Percentiles rank a stretch among this genome's conserved stretches.
phyloP scores from a whole-genome alignment of 2,329 filamentous ascomycete genomes.

The Nigrograna mackinnonii region DNA sequence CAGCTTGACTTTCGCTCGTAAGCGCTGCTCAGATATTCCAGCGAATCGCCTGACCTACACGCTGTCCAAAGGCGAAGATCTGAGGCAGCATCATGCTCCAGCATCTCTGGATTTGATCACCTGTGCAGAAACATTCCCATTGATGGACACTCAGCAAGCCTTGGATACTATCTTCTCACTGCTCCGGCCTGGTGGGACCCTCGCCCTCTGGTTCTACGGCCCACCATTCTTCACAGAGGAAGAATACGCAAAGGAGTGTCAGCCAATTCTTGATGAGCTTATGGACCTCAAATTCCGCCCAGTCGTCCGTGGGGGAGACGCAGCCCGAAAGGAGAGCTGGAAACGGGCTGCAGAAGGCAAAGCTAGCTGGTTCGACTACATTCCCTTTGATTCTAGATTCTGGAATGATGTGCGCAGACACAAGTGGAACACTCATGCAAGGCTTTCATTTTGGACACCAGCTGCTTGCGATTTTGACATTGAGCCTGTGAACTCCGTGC shows the following conservation, averaged over 20 bases:
- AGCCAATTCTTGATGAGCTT: slow-evolving; percentile 2
- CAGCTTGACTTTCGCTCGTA: slow-evolving; percentile 4
- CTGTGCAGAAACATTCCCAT: slow-evolving; percentile 4
- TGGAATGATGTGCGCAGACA: slow-evolving; percentile 6
- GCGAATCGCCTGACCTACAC: slow-evolving; percentile 1
- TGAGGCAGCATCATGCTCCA: slow-evolving; percentile 1
- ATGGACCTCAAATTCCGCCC: background rate
- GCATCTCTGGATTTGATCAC: slow-evolving; percentile 6
- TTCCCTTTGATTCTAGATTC: background rate
- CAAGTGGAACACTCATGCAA: slow-evolving; percentile 8
- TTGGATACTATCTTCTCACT: slow-evolving; percentile 1
- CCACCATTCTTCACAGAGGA: slow-evolving; percentile 3
- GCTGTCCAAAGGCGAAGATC: slow-evolving; percentile 5
- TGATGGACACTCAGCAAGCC: slow-evolving; percentile 5
- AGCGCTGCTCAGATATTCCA: slow-evolving; percentile 1
- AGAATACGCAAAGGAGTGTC: background rate
- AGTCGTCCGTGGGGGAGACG: background rate
- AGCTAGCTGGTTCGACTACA: background rate
- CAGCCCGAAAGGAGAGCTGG: background rate
- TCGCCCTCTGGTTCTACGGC: slow-evolving; percentile 12
- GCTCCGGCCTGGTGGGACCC: slow-evolving; percentile 9
- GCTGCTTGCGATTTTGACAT: slow-evolving; percentile 7
- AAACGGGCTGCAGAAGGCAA: background rate
- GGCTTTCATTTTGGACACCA: slow-evolving; percentile 3
- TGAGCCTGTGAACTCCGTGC: background rate